These are phyloP conservation scores for Pythium phragmiticola DNA, from an alignment of 352 stramenopile genomes.

Conservation along the genomic window DNA sequence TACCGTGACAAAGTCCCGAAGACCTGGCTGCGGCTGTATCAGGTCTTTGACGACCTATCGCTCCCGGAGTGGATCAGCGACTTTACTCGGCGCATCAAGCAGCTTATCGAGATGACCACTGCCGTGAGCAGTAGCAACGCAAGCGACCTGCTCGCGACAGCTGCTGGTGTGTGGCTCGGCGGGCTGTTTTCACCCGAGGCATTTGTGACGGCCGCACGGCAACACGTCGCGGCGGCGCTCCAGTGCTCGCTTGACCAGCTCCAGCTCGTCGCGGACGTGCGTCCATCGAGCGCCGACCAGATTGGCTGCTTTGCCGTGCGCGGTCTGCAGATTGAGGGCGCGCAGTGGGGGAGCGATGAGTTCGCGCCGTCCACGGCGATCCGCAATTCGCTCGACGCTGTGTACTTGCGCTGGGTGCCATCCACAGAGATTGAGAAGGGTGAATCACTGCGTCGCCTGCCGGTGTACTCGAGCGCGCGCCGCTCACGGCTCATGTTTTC, in stretches of 20 bases:
- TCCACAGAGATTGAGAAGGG: conserved; percentile 26
- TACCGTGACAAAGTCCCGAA: conserved; percentile 66
- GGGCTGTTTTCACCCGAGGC: conserved; percentile 92
- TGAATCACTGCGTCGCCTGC: conserved; percentile 47
- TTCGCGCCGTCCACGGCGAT: conserved; percentile 81
- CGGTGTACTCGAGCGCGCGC: conserved; percentile 82
- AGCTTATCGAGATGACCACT: conserved; percentile 45
- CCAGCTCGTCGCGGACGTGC: conserved; percentile 72
- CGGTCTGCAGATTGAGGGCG: conserved; percentile 85
- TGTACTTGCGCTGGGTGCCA: conserved; percentile 79
- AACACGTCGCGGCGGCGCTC: conserved; percentile 80
- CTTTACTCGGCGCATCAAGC: conserved; percentile 73
- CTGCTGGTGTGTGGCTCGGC: conserved; percentile 85
- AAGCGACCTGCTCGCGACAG: conserved; percentile 36
- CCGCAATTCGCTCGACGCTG: conserved; percentile 56
- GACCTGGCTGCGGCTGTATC: conserved; percentile 62
- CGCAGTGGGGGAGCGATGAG: conserved; percentile 57
- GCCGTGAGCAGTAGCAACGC: conserved; percentile 33
- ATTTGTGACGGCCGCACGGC: conserved; percentile 90
- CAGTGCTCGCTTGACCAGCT: conserved; percentile 89
- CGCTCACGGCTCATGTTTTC: conserved; percentile 83
- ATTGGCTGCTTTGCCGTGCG: conserved; percentile 57
- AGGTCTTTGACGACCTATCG: conserved; percentile 50
- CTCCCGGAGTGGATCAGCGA: conserved; percentile 84
- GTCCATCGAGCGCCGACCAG: conserved; percentile 23